Evolutionary conservation across 1,284 basidiomycete genomes (phyloP), one percentile per base, ranked within the genome.

Genomic region (Anthracocystis setariae): DNA sequence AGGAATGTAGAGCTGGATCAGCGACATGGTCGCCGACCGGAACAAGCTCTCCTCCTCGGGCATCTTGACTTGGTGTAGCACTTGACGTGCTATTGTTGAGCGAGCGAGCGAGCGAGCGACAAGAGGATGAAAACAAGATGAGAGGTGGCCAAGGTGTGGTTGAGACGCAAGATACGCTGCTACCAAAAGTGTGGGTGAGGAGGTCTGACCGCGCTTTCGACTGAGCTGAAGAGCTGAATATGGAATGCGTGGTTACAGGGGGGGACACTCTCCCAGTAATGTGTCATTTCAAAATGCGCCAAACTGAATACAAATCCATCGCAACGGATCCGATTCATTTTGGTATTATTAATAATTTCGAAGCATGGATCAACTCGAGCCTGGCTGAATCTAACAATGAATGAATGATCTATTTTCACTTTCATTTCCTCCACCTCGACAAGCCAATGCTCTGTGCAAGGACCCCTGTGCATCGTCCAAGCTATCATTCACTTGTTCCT

Each of bases 1-100:
- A 47, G 96, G 96, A 77, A 98, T 92, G 85, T 95, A 96, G 82
- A 99, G 90, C 87, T 98, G 94, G 76, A 97, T 91, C 85, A 96
- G 87, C 87, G 93, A 95, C 94, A 98, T 97, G 47, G 66, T 72
- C 66, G 81, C 81, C 33, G 80, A 82, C 59, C 81, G 66, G 60
- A 82, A 81, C 68, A 82, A 72, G 55, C 77, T 76, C 63, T 82
- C 81, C 43, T 77, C 64, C 39, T 71, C 65, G 44, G 64, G 60
- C 73, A 73, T 73, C 20, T 29, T 55, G 53, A 39, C 46, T 37
- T 48, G 44, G 25, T 51, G 51, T 35, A 46, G 21, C 46, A 29
- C 42, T 58, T 29, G n/a, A 32, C 60, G 38, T 24, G 21, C 46
- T 47, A 18, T 21, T 10, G 17, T 13, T 8, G 17, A 39, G 45